These are phyloP conservation scores for Daphne laureola DNA, from an alignment of 441 rosid species.

Conservation along the genomic window DNA sequence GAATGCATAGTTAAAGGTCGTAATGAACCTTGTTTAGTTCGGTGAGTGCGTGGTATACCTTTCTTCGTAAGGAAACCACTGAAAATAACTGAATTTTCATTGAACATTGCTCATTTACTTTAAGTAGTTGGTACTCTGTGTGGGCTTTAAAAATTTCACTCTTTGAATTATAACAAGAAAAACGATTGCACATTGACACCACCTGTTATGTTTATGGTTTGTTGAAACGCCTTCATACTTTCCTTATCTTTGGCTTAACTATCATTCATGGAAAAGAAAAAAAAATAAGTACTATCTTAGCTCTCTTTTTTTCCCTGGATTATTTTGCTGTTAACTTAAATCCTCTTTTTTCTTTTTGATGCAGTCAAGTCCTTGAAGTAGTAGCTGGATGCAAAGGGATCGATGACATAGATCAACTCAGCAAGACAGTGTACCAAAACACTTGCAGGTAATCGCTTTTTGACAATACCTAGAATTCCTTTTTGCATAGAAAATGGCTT, in stretches of 20 bases:
- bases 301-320: not conserved
- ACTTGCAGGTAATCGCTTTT: constrained; percentile 62
- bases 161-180: too few relatives aligned
- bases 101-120: too few relatives aligned
- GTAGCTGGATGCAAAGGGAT: constrained; percentile 87
- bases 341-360: not conserved
- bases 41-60: constrained; percentile 36
- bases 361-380: constrained; percentile 93
- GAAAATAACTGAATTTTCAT: too few relatives aligned
- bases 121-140: too few relatives aligned
- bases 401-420: constrained; percentile 43
- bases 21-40: constrained; percentile 88
- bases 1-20: constrained; percentile 77
- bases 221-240: too few relatives aligned
- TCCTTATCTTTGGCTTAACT: too few relatives aligned
- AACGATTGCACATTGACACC: too few relatives aligned
- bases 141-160: too few relatives aligned
- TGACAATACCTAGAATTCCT: constrained; percentile 6
- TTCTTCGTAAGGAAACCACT: too few relatives aligned
- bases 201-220: too few relatives aligned
- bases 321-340: not conserved
- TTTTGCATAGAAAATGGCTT: not conserved
- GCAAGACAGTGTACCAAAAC: constrained; percentile 73
- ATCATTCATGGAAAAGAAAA: not conserved
- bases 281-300: not conserved